Evolutionary conservation across 192 early-diverging fungal genomes (phyloP).

Genomic region (Irineochytrium annulatum): DNA sequence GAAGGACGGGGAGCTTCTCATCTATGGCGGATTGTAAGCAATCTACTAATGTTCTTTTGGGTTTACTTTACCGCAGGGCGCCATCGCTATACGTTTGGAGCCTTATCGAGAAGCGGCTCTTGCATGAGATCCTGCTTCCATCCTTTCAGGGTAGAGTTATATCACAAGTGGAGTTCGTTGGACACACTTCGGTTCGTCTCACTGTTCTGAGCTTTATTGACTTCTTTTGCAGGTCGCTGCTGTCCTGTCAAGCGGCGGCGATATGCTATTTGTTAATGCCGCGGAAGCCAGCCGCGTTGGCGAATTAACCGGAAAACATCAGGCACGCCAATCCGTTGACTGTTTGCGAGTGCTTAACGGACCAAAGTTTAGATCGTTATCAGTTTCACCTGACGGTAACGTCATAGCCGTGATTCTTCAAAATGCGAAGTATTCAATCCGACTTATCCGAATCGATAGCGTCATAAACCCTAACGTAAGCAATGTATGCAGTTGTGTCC

Average conservation of each 20-base stretch:
- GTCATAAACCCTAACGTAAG: constrained; percentile 17
- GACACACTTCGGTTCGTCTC: constrained; percentile 19
- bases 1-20: constrained; percentile 38
- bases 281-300: constrained; percentile 36
- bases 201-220: constrained; percentile 4
- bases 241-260: constrained; percentile 39
- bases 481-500: no score
- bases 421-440: constrained; percentile 25
- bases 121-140: constrained; percentile 47
- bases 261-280: constrained; percentile 41
- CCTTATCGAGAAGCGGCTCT: constrained; percentile 36
- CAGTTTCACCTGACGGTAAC: constrained; percentile 40
- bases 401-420: constrained; percentile 29
- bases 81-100: constrained; percentile 45
- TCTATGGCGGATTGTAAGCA: constrained; percentile 39
- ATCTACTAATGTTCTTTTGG: background rate
- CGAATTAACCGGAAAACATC: constrained; percentile 29
- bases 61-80: constrained; percentile 12
- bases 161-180: constrained; percentile 41
- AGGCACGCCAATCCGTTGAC: constrained; percentile 3
- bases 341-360: background rate
- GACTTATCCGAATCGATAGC: constrained; percentile 35
- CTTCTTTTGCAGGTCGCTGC: constrained; percentile 26
- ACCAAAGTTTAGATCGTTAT: constrained; percentile 34
- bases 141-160: constrained; percentile 31